These are phyloP conservation scores for Russula lepida DNA, from an alignment of 768 basidiomycete genomes.

Conservation along the genomic window DNA sequence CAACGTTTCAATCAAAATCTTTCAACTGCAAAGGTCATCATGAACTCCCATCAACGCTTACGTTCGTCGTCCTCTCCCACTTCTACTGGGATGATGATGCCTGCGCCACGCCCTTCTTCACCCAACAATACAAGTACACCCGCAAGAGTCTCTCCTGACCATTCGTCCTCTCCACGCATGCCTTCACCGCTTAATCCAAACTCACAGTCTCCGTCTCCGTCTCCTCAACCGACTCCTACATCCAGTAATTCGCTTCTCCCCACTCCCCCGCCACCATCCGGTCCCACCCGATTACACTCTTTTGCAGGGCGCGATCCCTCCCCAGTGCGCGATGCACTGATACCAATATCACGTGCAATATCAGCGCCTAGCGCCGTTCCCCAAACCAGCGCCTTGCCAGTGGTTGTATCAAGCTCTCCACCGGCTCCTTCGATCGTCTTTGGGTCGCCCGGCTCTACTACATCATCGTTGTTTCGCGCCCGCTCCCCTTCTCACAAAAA, in stretches of 20 bases:
- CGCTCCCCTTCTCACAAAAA: constrained; percentile 6
- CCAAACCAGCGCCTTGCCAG: not conserved
- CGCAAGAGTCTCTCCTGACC: not conserved
- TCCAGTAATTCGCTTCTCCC: constrained; percentile 1
- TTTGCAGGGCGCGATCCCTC: not conserved
- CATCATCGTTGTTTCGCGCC: constrained; percentile 13
- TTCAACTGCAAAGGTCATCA: not conserved
- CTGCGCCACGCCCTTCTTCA: not conserved
- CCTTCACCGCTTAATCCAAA: constrained; percentile 12
- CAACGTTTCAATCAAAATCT: not conserved
- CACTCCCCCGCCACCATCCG: not conserved
- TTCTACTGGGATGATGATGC: not conserved
- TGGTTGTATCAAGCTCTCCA: not conserved
- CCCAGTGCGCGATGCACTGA: not conserved
- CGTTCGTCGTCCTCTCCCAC: not conserved
- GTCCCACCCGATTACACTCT: not conserved
- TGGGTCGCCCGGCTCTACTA: not conserved
- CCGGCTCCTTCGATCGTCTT: constrained; percentile 10
- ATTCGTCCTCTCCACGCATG: not conserved
- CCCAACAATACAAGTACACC: not conserved
- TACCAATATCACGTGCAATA: constrained; percentile 10
- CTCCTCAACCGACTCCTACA: not conserved
- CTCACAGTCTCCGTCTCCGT: constrained; percentile 1
- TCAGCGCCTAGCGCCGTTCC: constrained; percentile 3
- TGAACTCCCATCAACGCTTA: not conserved